Evolutionary conservation across 2,329 filamentous ascomycete genomes (phyloP), one percentile per base, ranked within the genome.

Genomic region (Rhynchosporium graminicola): DNA sequence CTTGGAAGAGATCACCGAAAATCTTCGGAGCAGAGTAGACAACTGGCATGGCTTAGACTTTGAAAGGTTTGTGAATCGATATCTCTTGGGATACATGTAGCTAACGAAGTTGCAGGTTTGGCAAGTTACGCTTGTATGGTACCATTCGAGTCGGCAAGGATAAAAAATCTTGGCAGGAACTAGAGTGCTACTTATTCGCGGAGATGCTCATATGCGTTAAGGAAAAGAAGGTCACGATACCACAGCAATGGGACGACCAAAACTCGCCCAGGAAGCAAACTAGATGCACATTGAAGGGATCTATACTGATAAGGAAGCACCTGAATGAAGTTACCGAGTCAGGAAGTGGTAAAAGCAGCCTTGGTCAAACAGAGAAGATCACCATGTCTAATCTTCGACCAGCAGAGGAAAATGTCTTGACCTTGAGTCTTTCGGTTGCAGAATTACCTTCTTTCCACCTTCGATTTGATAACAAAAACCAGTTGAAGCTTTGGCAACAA

Each of bases 131-230:
- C 38, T 80, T 98, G 38, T 93, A 97, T 72, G 94, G 92, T 33
- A 93, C 89, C 2, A 86, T 99, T 62, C 88, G 91, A 59, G 95
- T 99, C 28, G 95, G 95, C 70, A 99, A 99, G 77, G 95, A 99
- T 76, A 92, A 92, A 69, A 83, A 94, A 67, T 93, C 93, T 6
- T 99, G 95, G 95, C 95, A 99, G 79, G 95, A 98, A 75, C 79
- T 99, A 60, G 93, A 99, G 75, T 99, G 95, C 76, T 99, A 92
- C 75, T 83, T 99, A 36, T 99, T 99, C 74, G 91, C 90, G 4
- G 95, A 99, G 78, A 99, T 99, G 95, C 89, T 99, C 71, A 99
- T 99, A 68, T 99, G 95, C 74, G 92, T 99, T 65, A 99, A 98
- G 77, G 95, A 98, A 78, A 98, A 97, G 83, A 97, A 93, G 78